phyloP scores from a whole-genome alignment of 2,329 filamentous ascomycete genomes.

The Dactylellina cionopaga region DNA sequence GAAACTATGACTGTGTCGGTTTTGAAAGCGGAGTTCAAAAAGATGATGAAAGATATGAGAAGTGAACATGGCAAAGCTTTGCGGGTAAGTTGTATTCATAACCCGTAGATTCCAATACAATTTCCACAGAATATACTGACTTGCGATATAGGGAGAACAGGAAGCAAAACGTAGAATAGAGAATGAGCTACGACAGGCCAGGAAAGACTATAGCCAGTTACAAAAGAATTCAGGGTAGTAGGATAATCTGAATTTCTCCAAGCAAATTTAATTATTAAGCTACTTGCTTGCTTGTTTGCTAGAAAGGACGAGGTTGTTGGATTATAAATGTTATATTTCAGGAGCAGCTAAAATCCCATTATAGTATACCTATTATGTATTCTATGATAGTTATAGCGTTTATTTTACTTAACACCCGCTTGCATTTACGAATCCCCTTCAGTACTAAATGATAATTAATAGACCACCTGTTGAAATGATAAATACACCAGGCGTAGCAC shows the following conservation, averaged over 20 bases:
- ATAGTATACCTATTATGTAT: too few species aligned
- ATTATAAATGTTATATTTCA: too few species aligned
- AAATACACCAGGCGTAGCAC: too few species aligned
- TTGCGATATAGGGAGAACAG: constrained; percentile 73
- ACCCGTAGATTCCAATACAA: too few species aligned
- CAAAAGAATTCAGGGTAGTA: not conserved
- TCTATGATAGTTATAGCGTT: too few species aligned
- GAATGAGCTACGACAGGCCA: constrained; percentile 68
- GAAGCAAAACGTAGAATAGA: constrained; percentile 76
- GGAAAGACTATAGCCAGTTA: constrained; percentile 60
- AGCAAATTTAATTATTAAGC: not conserved
- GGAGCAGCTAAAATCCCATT: too few species aligned
- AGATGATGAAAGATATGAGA: constrained; percentile 80
- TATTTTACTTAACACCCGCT: too few species aligned
- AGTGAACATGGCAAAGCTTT: constrained; percentile 72
- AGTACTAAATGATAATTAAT: too few species aligned
- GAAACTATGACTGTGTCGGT: constrained; percentile 75
- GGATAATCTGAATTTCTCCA: too few species aligned
- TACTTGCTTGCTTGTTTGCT: not conserved
- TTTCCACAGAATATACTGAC: not conserved
- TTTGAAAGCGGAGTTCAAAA: constrained; percentile 78
- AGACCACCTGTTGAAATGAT: too few species aligned
- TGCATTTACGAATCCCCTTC: too few species aligned
- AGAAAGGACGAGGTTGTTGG: not conserved
- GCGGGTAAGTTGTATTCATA: constrained; percentile 73